Percentiles rank a stretch among this genome's conserved stretches.
Evolutionary conservation across 345 rosid genomes (phyloP).

Genomic region (Citrus unshiu): DNA sequence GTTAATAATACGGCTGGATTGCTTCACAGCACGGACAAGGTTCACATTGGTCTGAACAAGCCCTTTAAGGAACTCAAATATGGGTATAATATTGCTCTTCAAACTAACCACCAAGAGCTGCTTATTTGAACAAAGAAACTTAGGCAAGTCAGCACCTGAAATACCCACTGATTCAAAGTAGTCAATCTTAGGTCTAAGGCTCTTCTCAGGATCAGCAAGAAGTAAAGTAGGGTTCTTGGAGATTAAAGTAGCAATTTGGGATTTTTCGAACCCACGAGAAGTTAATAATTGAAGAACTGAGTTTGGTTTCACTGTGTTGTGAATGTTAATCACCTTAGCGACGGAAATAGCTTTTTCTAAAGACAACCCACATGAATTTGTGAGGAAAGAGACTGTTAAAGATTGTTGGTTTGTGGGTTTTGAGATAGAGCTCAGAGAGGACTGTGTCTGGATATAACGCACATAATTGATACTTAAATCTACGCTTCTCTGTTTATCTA

Average conservation of each 20-base stretch:
- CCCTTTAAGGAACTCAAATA: slow-evolving; percentile 17
- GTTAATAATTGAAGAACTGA: slow-evolving; percentile 22
- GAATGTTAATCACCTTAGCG: slow-evolving; percentile 15
- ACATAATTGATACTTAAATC: neutral
- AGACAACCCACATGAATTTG: slow-evolving; percentile 26
- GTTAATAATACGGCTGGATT: neutral
- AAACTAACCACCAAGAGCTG: neutral
- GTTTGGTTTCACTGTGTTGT: slow-evolving; percentile 6
- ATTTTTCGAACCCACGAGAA: slow-evolving; percentile 16
- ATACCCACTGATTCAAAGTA: slow-evolving; percentile 25
- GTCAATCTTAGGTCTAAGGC: slow-evolving; percentile 30
- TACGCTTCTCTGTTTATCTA: neutral
- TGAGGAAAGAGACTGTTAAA: slow-evolving; percentile 20
- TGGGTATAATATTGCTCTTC: slow-evolving; percentile 19
- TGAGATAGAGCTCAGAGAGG: neutral
- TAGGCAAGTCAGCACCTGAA: slow-evolving; percentile 3
- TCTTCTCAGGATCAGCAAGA: slow-evolving; percentile 10
- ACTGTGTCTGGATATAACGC: neutral
- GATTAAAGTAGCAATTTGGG: slow-evolving; percentile 19
- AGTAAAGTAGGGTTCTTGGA: slow-evolving; percentile 9
- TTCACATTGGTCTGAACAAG: slow-evolving; percentile 21
- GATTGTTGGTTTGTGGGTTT: neutral
- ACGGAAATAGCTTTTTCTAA: slow-evolving; percentile 13
- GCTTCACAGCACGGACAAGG: slow-evolving; percentile 7
- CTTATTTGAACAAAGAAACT: slow-evolving; percentile 5